Conservation (phyloP, 352 stramenopile genomes). For the Phytophthora boehmeriae region DNA sequence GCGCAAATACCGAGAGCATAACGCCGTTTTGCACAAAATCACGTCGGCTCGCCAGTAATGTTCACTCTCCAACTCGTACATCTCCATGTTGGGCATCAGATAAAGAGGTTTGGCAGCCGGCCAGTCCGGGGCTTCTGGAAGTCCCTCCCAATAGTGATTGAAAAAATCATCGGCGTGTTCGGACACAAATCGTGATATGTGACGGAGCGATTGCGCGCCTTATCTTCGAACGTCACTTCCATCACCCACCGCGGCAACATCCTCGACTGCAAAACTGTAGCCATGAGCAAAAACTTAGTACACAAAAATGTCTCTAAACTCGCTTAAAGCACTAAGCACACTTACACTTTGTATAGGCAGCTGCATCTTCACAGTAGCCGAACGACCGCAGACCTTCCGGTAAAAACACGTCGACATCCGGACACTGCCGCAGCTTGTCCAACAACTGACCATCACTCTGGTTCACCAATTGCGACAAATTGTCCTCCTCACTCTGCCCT, state of each 20-base stretch:
- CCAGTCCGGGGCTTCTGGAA: constrained; percentile 35
- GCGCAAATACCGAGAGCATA: constrained; percentile 43
- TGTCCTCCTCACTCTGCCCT: constrained; percentile 10
- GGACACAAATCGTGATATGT: constrained; percentile 65
- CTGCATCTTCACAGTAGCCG: constrained; percentile 78
- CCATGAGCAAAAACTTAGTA: neutral
- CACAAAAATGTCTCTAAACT: neutral
- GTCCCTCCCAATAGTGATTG: constrained; percentile 61
- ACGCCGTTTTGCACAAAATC: constrained; percentile 55
- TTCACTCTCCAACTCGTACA: constrained; percentile 56
- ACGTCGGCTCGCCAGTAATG: constrained; percentile 54
- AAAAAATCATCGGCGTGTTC: constrained; percentile 57
- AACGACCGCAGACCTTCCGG: constrained; percentile 47
- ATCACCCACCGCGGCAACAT: constrained; percentile 54
- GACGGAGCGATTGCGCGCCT: constrained; percentile 21
- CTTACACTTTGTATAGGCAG: constrained; percentile 69
- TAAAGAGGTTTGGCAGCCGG: constrained; percentile 50
- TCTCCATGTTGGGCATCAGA: constrained; percentile 66
- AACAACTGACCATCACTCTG: constrained; percentile 46
- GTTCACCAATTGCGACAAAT: constrained; percentile 35
- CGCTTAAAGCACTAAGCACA: constrained; percentile 2
- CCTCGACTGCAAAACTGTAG: constrained; percentile 44
- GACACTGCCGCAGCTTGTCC: constrained; percentile 50
- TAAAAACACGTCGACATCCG: constrained; percentile 72
- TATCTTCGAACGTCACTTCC: constrained; percentile 32